phyloP scores from a whole-genome alignment of 2,329 filamentous ascomycete genomes.

The Metarhizium humberi region DNA sequence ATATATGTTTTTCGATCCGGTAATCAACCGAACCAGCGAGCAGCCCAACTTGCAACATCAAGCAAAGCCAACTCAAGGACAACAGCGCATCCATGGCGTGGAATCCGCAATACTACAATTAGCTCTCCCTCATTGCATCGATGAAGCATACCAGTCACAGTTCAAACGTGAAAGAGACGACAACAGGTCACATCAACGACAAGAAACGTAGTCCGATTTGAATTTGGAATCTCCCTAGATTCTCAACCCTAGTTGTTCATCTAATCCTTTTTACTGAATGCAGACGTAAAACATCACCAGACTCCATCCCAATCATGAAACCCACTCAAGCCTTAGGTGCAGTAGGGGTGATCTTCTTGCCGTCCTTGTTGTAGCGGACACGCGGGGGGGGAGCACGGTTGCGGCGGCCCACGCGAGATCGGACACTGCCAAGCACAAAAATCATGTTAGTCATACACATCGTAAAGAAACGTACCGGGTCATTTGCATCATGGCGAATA shows the following conservation, averaged over 20 bases:
- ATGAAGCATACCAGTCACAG: not conserved
- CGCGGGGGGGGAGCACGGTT: constrained; percentile 97
- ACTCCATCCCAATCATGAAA: constrained; percentile 26
- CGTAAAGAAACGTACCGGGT: constrained; percentile 18
- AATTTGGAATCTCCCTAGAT: constrained; percentile 13
- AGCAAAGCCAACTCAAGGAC: too few relatives aligned
- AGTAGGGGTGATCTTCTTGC: constrained; percentile 97
- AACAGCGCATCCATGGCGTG: too few relatives aligned
- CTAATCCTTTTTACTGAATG: constrained; percentile 26
- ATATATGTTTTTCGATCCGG: too few relatives aligned
- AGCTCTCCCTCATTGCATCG: not conserved
- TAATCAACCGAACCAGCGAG: too few relatives aligned
- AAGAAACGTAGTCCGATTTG: constrained; percentile 14
- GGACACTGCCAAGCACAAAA: constrained; percentile 58
- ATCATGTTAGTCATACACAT: constrained; percentile 29
- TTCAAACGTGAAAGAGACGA: not conserved
- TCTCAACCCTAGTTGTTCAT: constrained; percentile 25
- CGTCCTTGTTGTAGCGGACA: constrained; percentile 99
- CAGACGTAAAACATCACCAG: constrained; percentile 27
- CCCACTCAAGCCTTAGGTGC: constrained; percentile 28
- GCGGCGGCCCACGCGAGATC: constrained; percentile 90
- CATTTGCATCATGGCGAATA: constrained; percentile 3
- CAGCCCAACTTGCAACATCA: too few relatives aligned
- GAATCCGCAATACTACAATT: not conserved
- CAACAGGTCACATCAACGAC: constrained; percentile 6